Base-by-base conservation (phyloP, 2,329 filamentous ascomycete species). In the Fusarium marasasianum region DNA sequence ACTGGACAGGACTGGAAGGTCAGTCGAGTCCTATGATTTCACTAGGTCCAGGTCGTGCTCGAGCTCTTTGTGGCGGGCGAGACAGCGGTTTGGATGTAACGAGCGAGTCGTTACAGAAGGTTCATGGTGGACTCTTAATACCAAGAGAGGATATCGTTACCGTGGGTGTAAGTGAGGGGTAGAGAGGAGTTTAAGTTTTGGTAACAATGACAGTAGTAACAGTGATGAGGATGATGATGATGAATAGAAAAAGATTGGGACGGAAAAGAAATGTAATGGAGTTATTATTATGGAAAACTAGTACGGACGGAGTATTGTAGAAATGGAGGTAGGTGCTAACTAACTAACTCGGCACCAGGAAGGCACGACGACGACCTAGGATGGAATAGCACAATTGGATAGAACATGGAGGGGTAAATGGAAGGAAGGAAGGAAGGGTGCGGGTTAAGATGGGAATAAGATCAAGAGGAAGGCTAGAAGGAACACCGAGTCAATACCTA, bases 41-140 rank as follows among this genome's bases (percentile, higher is more conserved):
- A 69, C 58, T 56, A 71, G 67, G 56, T 73, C 63, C 53, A 70
- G 69, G 70, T 66, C 56, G 70, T 72, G 71, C 70, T 73, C 69
- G 70, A 63, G 63, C 67, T 77, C 63, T 71, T 57, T 67, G 47
- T 47, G 56, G 63, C 44, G 74, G 66, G 66, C 65, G 66, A 69
- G 58, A 45, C 70, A 70, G 72, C 65, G 64, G 73, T 63, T 66
- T 73, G 65, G 66, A 73, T 69, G 63, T 72, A 69, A 62, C 68
- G 67, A 74, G 67, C 66, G 66, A 66, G 45, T 70, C 56, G 61
- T 72, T 75, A 75, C 72, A 75, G 55, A 64, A 63, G 44, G 72
- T 66, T 75, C 72, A 75, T 75, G 72, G 54, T 77, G 66, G 50
- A 69, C 66, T 65, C 38, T 69, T 31, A 26, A 69, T 40, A 69